Conservation (phyloP, 2,329 filamentous ascomycete species). For the Fusarium mexicanum region DNA sequence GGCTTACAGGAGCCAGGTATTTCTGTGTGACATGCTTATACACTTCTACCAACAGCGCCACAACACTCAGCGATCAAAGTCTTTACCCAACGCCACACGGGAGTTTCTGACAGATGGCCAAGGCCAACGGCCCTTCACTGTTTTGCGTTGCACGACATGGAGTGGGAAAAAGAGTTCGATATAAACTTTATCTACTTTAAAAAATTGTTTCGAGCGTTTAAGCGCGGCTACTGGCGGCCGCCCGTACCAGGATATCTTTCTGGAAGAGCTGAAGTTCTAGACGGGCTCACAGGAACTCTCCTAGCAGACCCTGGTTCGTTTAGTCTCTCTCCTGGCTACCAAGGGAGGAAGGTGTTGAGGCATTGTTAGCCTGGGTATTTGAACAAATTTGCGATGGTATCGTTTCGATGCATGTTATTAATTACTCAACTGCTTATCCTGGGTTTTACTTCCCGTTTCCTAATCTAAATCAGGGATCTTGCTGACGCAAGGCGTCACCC, state of each 20-base stretch:
- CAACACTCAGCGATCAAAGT: constrained; percentile 5
- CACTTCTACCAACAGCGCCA: constrained; percentile 25
- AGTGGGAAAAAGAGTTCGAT: constrained; percentile 8
- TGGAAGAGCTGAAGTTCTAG: constrained; percentile 8
- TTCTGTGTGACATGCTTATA: constrained; percentile 32
- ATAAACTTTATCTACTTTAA: constrained; percentile 11
- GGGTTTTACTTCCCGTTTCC: constrained; percentile 31
- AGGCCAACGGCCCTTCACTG: constrained; percentile 13
- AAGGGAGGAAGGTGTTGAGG: constrained; percentile 30
- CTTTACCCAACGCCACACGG: constrained; percentile 12
- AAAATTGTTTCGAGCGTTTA: constrained; percentile 27
- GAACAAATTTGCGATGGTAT: constrained; percentile 4
- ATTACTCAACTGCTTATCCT: constrained; percentile 14
- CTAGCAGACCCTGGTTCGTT: constrained; percentile 14
- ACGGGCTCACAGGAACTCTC: constrained; percentile 5
- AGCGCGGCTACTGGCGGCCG: constrained; percentile 23
- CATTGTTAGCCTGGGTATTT: not conserved
- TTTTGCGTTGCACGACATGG: constrained; percentile 4
- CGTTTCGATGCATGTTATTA: constrained; percentile 1
- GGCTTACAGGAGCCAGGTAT: constrained; percentile 18
- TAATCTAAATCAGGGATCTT: constrained; percentile 42
- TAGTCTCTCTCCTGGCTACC: constrained; percentile 16
- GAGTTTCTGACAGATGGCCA: constrained; percentile 10
- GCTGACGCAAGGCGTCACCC: constrained; percentile 38
- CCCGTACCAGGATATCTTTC: not conserved